These are phyloP conservation scores for Spergularia azorica DNA, from an alignment of 179 eudicot genomes.

Conservation along the genomic window DNA sequence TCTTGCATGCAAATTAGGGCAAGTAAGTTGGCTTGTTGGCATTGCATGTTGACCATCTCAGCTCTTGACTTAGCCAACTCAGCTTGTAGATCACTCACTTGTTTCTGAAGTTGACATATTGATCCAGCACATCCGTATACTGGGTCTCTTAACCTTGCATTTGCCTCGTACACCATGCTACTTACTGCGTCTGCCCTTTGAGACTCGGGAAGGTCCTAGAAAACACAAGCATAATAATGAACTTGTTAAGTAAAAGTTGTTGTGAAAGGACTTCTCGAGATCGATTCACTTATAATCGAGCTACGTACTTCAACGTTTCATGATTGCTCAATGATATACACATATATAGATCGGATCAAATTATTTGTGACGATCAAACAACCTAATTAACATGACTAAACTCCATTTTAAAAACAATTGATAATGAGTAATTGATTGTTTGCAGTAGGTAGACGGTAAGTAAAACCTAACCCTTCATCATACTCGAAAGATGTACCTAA, in stretches of 20 bases:
- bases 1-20: constrained; percentile 48
- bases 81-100: constrained; percentile 58
- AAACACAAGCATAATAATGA: background rate
- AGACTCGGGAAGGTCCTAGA: constrained; percentile 60
- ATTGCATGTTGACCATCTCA: constrained; percentile 47
- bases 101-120: constrained; percentile 61
- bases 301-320: background rate
- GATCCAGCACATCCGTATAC: constrained; percentile 71
- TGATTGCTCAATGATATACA: constrained; percentile 15
- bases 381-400: no score
- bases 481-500: no score
- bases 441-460: no score
- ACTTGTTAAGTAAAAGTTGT: no score
- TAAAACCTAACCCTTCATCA: no score
- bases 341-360: background rate
- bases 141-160: constrained; percentile 65
- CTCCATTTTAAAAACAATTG: no score
- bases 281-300: no score
- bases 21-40: constrained; percentile 52
- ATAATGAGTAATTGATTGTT: no score
- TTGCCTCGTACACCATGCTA: constrained; percentile 83
- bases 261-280: no score
- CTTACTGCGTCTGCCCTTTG: constrained; percentile 76
- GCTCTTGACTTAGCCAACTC: constrained; percentile 62
- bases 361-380: background rate